phyloP scores from a whole-genome alignment of 1,139 yeast genomes.

The Blastobotrys aristatus region DNA sequence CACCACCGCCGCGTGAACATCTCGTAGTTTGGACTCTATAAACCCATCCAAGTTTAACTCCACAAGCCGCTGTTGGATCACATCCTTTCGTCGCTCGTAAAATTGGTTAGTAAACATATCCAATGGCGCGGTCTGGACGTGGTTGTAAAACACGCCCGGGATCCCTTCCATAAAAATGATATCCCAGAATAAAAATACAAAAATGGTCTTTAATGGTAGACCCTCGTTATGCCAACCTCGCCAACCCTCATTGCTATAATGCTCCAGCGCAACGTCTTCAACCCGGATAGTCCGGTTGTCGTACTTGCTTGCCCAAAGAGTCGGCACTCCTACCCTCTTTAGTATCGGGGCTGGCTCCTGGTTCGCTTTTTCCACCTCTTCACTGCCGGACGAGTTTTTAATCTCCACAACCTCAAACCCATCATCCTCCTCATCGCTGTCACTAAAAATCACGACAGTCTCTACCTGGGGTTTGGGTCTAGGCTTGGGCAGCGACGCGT shows the following conservation, averaged over 20 bases:
- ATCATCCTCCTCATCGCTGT: slow-evolving; percentile 5
- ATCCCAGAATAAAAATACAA: slow-evolving; percentile 32
- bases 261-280: slow-evolving; percentile 33
- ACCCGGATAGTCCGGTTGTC: slow-evolving; percentile 25
- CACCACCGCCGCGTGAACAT: slow-evolving; percentile 12
- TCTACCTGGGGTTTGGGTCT: slow-evolving; percentile 5
- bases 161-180: slow-evolving; percentile 26
- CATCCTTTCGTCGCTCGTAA: slow-evolving; percentile 19
- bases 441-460: slow-evolving; percentile 6
- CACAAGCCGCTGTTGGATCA: slow-evolving; percentile 23
- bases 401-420: slow-evolving; percentile 3
- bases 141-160: slow-evolving; percentile 32
- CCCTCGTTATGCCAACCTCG: slow-evolving; percentile 37
- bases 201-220: slow-evolving; percentile 31
- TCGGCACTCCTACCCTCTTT: slow-evolving; percentile 7
- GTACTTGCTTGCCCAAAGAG: slow-evolving; percentile 15
- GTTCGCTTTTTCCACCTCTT: slow-evolving; percentile 6
- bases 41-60: slow-evolving; percentile 3
- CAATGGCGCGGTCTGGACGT: slow-evolving; percentile 34
- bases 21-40: slow-evolving; percentile 9
- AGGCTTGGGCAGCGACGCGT: not conserved
- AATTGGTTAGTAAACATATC: slow-evolving; percentile 27
- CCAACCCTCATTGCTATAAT: slow-evolving; percentile 30
- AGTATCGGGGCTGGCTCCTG: no score
- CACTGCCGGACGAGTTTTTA: not conserved